Base-by-base conservation (phyloP, 75 land plant genomes). In the Picea sitchensis region DNA sequence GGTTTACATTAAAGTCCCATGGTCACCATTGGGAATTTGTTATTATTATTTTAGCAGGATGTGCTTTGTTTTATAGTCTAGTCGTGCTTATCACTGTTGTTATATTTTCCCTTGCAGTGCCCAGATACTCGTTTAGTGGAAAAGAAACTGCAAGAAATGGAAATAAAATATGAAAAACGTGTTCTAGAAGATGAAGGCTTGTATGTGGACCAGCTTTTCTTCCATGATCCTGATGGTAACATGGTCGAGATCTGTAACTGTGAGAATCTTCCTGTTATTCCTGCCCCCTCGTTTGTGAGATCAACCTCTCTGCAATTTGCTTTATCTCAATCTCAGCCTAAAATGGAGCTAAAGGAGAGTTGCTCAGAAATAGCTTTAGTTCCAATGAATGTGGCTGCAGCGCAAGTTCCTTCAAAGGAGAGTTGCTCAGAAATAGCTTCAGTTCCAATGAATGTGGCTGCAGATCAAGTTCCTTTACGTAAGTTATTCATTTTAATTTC, bases 191-290 rank as follows among this genome's bases (percentile, higher is more conserved):
- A 81, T 2, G 82, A 18, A 4, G 82, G 82, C 38, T 14, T 81
- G 15, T 44, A 34, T 3, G 79, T 81, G n/a, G 82, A 81, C 56
- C 82, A 81, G 26, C 30, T 81, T 14, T 81, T 81, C 79, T 77
- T 81, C 82, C 82, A 62, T 44, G 82, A 81, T 61, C 82, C 82
- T 32, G 82, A 81, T 62, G 79, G 68, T 5, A 47, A 76, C 67
- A 81, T 81, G 82, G 76, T 81, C 4, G 82, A 81, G 41, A 62
- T 81, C 34, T 81, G 82, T 3, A 81, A 74, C 9, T 81, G 82
- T 21, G 65, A 81, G 3, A 77, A 78, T 11, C 79, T 81, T 23
- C 82, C 82, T 2, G 41, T 81, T 60, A 32, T 72, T 54, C 82
- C 82, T 12, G 2, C 9, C 12, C 1, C 56, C 12, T 51, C 56